Conservation (phyloP, 345 rosid genomes). For the Populus nigra region DNA sequence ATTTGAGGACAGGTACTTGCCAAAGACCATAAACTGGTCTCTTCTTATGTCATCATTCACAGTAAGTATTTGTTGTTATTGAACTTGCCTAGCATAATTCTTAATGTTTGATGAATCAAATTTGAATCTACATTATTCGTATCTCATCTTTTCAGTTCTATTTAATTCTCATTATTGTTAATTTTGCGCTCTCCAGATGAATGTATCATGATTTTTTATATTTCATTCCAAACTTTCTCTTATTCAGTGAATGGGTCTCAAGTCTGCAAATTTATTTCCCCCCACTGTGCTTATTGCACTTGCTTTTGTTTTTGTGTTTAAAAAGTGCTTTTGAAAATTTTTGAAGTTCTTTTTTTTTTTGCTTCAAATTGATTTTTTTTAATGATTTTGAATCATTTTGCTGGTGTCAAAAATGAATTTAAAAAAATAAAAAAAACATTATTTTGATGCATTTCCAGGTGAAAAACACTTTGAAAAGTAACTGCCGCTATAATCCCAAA, state of each 20-base stretch:
- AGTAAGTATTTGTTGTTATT: slow-evolving; percentile 36
- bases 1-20: slow-evolving; percentile 46
- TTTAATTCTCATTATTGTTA: neutral
- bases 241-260: slow-evolving; percentile 1
- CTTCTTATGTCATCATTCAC: slow-evolving; percentile 78
- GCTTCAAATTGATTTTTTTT: no score
- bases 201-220: neutral
- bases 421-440: no score
- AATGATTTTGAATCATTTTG: no score
- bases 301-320: no score
- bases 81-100: neutral
- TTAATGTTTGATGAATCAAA: neutral
- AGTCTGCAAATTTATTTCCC: no score
- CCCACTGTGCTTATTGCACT: no score
- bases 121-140: neutral
- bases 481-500: no score
- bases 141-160: neutral
- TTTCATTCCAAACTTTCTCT: neutral
- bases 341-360: no score
- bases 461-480: no score
- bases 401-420: no score
- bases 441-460: no score
- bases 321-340: no score
- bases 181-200: neutral
- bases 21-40: slow-evolving; percentile 65